A percentile compares a stretch with the other conserved stretches of the same genome.
Conservation (phyloP, 768 basidiomycete species). For the Melanogaster broomeanus region DNA sequence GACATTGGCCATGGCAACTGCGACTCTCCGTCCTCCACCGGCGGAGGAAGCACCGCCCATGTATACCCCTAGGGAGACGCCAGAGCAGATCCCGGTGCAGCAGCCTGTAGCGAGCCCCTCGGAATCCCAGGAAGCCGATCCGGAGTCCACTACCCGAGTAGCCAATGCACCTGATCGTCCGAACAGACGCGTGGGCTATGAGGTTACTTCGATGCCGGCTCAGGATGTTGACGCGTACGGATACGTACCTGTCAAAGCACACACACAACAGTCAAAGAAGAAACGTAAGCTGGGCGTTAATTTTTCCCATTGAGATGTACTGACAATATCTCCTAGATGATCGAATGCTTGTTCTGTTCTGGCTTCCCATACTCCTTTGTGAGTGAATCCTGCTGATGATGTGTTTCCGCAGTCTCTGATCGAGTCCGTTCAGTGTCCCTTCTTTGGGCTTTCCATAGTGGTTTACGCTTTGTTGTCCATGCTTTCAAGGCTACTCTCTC, state of each 20-base stretch:
- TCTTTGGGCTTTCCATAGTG: constrained; percentile 59
- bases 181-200: constrained; percentile 48
- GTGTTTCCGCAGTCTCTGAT: constrained; percentile 6
- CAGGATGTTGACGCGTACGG: constrained; percentile 70
- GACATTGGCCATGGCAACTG: constrained; percentile 50
- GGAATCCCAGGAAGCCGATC: constrained; percentile 2
- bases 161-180: constrained; percentile 32
- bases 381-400: constrained; percentile 34
- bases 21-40: constrained; percentile 42
- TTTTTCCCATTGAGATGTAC: not conserved
- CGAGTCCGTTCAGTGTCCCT: constrained; percentile 48
- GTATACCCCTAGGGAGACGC: constrained; percentile 64
- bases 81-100: constrained; percentile 12
- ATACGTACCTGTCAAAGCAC: constrained; percentile 55
- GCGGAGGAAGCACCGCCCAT: constrained; percentile 66
- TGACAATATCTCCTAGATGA: constrained; percentile 53
- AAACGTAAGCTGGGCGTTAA: constrained; percentile 53
- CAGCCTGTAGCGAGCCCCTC: constrained; percentile 1
- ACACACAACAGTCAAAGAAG: constrained; percentile 56
- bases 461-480: constrained; percentile 53
- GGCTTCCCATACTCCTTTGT: constrained; percentile 84
- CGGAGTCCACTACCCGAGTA: constrained; percentile 21
- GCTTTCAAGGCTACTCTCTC: constrained; percentile 50
- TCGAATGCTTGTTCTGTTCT: constrained; percentile 82
- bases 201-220: constrained; percentile 51